Evolutionary conservation across 352 stramenopile species (phyloP).

Genomic region (Phytopythium ostracodes): DNA sequence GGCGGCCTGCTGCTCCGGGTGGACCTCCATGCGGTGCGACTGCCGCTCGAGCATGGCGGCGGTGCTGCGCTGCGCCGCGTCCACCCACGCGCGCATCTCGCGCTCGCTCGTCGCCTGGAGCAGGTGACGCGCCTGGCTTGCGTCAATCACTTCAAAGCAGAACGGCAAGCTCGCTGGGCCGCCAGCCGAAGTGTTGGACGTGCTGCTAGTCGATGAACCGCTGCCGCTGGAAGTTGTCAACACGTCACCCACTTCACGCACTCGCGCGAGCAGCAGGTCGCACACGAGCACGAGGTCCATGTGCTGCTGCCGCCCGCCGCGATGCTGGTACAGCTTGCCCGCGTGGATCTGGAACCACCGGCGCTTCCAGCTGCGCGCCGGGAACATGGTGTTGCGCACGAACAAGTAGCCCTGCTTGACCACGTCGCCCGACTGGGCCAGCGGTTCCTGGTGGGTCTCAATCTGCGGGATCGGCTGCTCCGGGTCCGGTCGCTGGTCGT

Average conservation of each 20-base stretch:
- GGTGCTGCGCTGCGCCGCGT: conserved; percentile 73
- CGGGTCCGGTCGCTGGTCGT: not conserved
- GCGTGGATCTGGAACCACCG: conserved; percentile 87
- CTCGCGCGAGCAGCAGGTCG: conserved; percentile 77
- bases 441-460: not conserved
- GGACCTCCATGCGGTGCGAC: conserved; percentile 73
- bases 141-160: conserved; percentile 75
- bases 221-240: conserved; percentile 27
- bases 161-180: conserved; percentile 10
- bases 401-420: conserved; percentile 85
- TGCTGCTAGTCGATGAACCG: too few species aligned
- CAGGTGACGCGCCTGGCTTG: conserved; percentile 71
- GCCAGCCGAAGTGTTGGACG: not conserved
- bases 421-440: conserved; percentile 18
- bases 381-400: conserved; percentile 81
- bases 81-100: conserved; percentile 81
- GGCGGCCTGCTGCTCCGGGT: conserved; percentile 71
- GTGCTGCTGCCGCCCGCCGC: conserved; percentile 47
- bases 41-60: conserved; percentile 83
- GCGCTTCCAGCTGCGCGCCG: conserved; percentile 78
- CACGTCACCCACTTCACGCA: conserved; percentile 54
- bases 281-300: conserved; percentile 76
- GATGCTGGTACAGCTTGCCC: conserved; percentile 74
- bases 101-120: conserved; percentile 69
- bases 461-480: not conserved